Base-by-base conservation (phyloP, 345 rosid species). In the Sonneratia alba region DNA sequence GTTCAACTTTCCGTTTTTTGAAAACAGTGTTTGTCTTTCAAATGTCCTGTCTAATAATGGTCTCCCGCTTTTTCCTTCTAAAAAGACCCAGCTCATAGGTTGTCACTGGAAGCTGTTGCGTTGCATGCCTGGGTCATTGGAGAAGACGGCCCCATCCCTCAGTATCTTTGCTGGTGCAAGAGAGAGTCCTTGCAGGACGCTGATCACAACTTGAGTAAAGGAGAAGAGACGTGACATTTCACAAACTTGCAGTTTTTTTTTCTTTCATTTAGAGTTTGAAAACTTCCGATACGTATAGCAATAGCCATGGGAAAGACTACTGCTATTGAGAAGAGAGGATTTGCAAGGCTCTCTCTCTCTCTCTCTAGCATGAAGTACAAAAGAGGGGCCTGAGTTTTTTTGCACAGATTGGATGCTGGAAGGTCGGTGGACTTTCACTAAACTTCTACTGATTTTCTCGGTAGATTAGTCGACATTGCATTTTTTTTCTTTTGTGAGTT, bases 131-230 rank as follows among this genome's bases (percentile, higher is more conserved):
- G 99, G 98, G 90, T 95, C 32, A 49, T 80, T 16, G 97, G 89
- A 78, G 90, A 88, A 62, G 86, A 86, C 3, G 91, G 97, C 4
- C 87, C 81, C 1, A 78, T 89, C 66, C 89, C 91, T 32, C 84
- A 72, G 71, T 81, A 86, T 79, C 75, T 80, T 32, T 96, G 98
- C 68, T 89, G 96, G 94, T 96, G 99, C 88, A 84, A 84, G 79
- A 96, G 93, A 42, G 83, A 76, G 48, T 71, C 81, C 63, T 15
- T 75, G 79, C 74, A 15, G 73, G 77, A 32, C 48, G 77, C 71
- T 75, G 80, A 76, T 73, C 72, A 70, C 69, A 73, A 82, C 72
- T 81, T 75, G 55, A 74, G 56, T 21, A 48, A 51, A 42, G 70
- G 27, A 71, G 66, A 55, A 75, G 27, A 70, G 79, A 77, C 78